These are phyloP conservation scores for Suhomyces chickasaworum DNA, from an alignment of 1,139 yeast genomes.

Conservation along the genomic window DNA sequence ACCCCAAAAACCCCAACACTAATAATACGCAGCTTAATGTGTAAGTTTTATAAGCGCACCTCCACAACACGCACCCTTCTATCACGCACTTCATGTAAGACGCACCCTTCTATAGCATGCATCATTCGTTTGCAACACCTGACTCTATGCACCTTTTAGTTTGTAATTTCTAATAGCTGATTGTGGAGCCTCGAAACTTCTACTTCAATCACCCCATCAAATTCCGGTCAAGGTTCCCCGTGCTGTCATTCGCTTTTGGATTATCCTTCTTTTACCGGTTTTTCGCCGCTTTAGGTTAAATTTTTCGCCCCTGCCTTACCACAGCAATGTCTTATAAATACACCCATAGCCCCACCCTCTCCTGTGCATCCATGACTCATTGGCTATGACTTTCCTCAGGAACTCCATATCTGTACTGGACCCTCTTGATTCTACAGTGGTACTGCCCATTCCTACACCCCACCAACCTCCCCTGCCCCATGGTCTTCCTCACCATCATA, in stretches of 20 bases:
- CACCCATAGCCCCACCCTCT: conserved; percentile 1
- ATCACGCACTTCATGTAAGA: background rate
- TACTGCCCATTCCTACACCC: conserved; percentile 1
- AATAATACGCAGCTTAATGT: too few species aligned
- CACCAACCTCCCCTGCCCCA: conserved; percentile 1
- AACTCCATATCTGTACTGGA: conserved; percentile 1
- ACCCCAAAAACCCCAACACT: background rate
- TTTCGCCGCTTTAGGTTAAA: conserved; percentile 7
- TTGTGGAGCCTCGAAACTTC: background rate
- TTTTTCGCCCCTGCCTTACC: conserved; percentile 8
- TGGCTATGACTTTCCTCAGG: conserved; percentile 7
- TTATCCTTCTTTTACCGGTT: background rate
- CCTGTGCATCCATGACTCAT: conserved; percentile 2
- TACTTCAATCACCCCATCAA: conserved; percentile 2
- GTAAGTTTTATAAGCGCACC: background rate
- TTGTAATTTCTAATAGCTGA: background rate
- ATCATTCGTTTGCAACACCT: background rate
- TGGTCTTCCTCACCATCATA: conserved; percentile 1
- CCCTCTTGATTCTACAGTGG: background rate
- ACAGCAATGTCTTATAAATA: conserved; percentile 8
- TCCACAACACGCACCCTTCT: background rate
- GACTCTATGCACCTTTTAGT: background rate
- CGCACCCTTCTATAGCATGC: conserved; percentile 1
- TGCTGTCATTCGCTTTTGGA: background rate
- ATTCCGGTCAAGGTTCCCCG: background rate